Evolutionary conservation across 2,329 filamentous ascomycete genomes (phyloP).

Genomic region (Colletotrichum aenigma): DNA sequence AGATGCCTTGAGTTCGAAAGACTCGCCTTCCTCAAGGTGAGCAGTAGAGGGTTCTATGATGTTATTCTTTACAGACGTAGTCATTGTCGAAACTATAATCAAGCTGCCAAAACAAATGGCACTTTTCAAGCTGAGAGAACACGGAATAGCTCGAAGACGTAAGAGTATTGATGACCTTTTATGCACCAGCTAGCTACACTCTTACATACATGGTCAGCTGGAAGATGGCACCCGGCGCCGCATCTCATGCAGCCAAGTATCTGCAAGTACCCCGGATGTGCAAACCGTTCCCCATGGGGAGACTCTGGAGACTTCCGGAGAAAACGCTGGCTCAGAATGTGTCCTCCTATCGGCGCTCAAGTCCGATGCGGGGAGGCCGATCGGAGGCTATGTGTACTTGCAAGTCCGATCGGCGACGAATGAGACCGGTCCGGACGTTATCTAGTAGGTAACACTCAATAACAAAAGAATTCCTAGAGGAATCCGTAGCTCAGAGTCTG

Average conservation of each 20-base stretch:
- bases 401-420: not conserved
- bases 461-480: accelerated
- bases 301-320: not conserved
- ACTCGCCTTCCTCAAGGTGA: not conserved
- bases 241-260: not conserved
- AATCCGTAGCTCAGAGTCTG: not conserved
- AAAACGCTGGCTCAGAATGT: not conserved
- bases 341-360: not conserved
- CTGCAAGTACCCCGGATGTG: not conserved
- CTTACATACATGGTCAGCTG: not conserved
- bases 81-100: accelerated
- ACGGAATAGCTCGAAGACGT: accelerated
- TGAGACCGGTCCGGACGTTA: not conserved
- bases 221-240: not conserved
- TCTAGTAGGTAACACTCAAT: not conserved
- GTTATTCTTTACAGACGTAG: accelerated
- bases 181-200: not conserved
- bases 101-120: not conserved
- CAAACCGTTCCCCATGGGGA: not conserved
- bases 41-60: not conserved
- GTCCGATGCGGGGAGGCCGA: not conserved
- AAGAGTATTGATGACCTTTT: not conserved
- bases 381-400: not conserved
- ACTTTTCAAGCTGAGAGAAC: not conserved
- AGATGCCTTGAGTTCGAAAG: not conserved